phyloP scores from a whole-genome alignment of 352 stramenopile species.

The Pythium dissotocum region DNA sequence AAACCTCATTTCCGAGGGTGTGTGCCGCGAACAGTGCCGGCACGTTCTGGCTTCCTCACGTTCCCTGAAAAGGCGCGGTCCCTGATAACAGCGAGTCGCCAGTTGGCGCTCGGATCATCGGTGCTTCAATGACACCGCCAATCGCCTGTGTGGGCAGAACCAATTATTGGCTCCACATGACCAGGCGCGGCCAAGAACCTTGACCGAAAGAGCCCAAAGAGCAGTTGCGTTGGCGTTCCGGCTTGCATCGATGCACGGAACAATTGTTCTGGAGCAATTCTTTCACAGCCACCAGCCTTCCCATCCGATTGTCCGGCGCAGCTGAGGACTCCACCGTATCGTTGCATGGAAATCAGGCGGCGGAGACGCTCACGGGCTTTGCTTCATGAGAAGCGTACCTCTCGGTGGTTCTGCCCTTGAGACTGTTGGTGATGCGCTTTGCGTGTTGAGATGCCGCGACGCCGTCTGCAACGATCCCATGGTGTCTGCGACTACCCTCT shows the following conservation, averaged over 20 bases:
- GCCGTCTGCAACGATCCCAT: neutral
- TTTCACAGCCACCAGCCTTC: neutral
- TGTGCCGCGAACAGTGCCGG: conserved; percentile 5
- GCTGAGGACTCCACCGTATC: neutral
- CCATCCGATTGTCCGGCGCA: neutral
- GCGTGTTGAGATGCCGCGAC: neutral
- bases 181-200: neutral
- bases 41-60: conserved; percentile 6
- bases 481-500: neutral
- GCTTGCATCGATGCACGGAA: neutral
- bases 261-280: neutral
- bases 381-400: neutral
- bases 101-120: conserved; percentile 4
- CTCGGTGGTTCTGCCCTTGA: neutral
- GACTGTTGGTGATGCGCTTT: neutral
- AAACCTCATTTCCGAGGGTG: conserved; percentile 2
- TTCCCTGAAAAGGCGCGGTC: conserved; percentile 9
- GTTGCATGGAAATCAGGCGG: neutral
- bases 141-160: neutral
- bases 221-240: neutral
- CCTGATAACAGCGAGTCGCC: conserved; percentile 16
- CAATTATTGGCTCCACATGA: neutral
- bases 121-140: conserved; percentile 3
- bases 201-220: neutral
- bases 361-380: neutral